Conservation (phyloP, 441 rosid genomes). For the Flueggea neowawraea region DNA sequence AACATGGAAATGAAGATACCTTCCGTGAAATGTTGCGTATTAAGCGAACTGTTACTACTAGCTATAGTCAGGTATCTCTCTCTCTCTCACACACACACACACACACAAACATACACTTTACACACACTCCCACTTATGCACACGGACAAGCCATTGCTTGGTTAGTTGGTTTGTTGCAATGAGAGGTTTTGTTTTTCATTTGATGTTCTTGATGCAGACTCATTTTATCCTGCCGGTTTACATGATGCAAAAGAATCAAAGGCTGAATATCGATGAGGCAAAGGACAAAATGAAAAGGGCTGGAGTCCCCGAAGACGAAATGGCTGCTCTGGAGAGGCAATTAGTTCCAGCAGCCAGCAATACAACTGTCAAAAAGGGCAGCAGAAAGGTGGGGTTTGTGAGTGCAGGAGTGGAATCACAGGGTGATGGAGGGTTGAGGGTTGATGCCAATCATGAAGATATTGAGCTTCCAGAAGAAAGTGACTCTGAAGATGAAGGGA, state of each 20-base stretch:
- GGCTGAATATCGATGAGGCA: slow-evolving; percentile 71
- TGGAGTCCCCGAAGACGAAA: slow-evolving; percentile 80
- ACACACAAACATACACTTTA: too few species aligned
- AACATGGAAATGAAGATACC: slow-evolving; percentile 96
- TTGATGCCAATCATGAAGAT: slow-evolving; percentile 60
- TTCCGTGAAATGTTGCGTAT: slow-evolving; percentile 92
- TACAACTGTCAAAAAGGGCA: slow-evolving; percentile 34
- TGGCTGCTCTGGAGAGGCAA: slow-evolving; percentile 93
- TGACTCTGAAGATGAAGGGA: slow-evolving; percentile 72
- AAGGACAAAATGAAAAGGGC: slow-evolving; percentile 85
- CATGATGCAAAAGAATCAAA: slow-evolving; percentile 86
- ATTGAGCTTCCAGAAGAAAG: slow-evolving; percentile 85
- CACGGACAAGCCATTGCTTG: not conserved
- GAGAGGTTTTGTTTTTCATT: not conserved
- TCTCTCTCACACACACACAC: too few species aligned
- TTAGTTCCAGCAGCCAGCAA: slow-evolving; percentile 48
- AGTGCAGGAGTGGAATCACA: slow-evolving; percentile 85
- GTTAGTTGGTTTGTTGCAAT: not conserved
- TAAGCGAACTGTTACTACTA: slow-evolving; percentile 86
- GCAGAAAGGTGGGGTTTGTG: slow-evolving; percentile 73
- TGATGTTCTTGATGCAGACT: slow-evolving; percentile 37
- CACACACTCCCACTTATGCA: too few species aligned
- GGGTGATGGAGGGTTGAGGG: slow-evolving; percentile 41
- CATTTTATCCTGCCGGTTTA: slow-evolving; percentile 85
- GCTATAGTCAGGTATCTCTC: slow-evolving; percentile 74